These are phyloP conservation scores for Eruca vesicaria DNA, from an alignment of 441 rosid species.

Conservation along the genomic window DNA sequence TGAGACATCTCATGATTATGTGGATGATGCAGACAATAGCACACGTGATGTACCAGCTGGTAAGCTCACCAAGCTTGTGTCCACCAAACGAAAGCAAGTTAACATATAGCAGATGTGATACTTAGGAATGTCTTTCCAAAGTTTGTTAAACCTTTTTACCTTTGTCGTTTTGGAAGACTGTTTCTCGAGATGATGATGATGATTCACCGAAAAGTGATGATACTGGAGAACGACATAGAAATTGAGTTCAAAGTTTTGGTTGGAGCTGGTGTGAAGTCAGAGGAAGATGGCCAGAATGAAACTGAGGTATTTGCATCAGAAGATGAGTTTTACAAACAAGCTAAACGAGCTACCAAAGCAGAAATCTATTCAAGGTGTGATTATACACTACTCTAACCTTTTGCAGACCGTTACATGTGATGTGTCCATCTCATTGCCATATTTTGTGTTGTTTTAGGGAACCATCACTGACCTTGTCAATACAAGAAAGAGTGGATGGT, in stretches of 20 bases:
- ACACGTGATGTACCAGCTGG: slow-evolving; percentile 35
- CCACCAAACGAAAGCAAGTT: slow-evolving; percentile 63
- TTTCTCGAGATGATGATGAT: slow-evolving; percentile 87
- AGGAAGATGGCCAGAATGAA: slow-evolving; percentile 50
- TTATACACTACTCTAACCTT: slow-evolving; percentile 2
- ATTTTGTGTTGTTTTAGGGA: slow-evolving; percentile 33
- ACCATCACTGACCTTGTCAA: slow-evolving; percentile 36
- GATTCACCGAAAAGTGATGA: slow-evolving; percentile 90
- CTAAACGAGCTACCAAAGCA: slow-evolving; percentile 72
- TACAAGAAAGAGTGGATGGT: too few relatives aligned
- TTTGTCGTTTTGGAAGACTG: slow-evolving; percentile 42
- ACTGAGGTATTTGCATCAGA: slow-evolving; percentile 39
- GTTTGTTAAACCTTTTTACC: not conserved
- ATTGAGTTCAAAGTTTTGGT: slow-evolving; percentile 79
- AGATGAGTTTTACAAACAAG: slow-evolving; percentile 74
- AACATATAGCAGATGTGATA: slow-evolving; percentile 11
- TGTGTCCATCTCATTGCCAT: not conserved
- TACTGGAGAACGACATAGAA: slow-evolving; percentile 87
- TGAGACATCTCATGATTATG: slow-evolving; percentile 79
- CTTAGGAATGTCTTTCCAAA: not conserved
- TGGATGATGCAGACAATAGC: slow-evolving; percentile 56
- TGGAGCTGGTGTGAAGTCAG: slow-evolving; percentile 70
- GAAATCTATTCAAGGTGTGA: slow-evolving; percentile 59
- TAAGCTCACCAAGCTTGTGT: slow-evolving; percentile 55
- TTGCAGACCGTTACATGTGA: not conserved